Evolutionary conservation across 1,139 yeast genomes (phyloP).

Genomic region (Sugiyamaella paludigena): DNA sequence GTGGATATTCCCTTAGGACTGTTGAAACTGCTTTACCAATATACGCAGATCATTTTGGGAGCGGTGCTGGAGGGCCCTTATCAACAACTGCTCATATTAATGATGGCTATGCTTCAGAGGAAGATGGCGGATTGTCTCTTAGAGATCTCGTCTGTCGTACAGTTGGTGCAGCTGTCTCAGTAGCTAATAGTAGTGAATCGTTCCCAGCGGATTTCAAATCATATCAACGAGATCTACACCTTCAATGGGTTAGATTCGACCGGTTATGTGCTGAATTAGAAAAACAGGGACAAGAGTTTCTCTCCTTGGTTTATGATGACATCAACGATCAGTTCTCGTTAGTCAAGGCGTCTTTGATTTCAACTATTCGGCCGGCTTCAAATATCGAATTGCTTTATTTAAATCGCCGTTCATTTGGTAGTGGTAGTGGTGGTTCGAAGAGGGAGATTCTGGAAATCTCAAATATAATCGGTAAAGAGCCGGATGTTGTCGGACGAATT

Average conservation of each 20-base stretch:
- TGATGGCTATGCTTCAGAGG: constrained; percentile 10
- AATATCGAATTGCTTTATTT: constrained; percentile 25
- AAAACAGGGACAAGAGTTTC: constrained; percentile 56
- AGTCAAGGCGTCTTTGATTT: constrained; percentile 26
- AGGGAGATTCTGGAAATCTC: constrained; percentile 13
- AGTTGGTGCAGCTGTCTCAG: constrained; percentile 32
- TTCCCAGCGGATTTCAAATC: constrained; percentile 23
- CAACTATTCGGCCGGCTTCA: constrained; percentile 26
- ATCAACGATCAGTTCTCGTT: constrained; percentile 19
- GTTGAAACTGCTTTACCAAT: constrained; percentile 45
- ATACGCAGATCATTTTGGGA: constrained; percentile 35
- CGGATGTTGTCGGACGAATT: constrained; percentile 16
- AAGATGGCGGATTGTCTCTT: constrained; percentile 24
- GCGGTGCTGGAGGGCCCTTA: constrained; percentile 5
- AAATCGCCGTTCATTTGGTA: constrained; percentile 26
- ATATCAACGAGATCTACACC: constrained; percentile 35
- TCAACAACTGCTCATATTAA: neutral
- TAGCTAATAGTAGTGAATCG: constrained; percentile 10
- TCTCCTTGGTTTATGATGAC: constrained; percentile 39
- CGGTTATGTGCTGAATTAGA: constrained; percentile 66
- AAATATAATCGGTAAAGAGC: constrained; percentile 7
- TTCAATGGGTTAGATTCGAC: constrained; percentile 59
- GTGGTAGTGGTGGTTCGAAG: neutral
- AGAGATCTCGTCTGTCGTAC: constrained; percentile 36
- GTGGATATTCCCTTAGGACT: constrained; percentile 46